Evolutionary conservation across 1,284 basidiomycete genomes (phyloP), one percentile per base, ranked within the genome.

Genomic region (Cryptococcus hybrid): DNA sequence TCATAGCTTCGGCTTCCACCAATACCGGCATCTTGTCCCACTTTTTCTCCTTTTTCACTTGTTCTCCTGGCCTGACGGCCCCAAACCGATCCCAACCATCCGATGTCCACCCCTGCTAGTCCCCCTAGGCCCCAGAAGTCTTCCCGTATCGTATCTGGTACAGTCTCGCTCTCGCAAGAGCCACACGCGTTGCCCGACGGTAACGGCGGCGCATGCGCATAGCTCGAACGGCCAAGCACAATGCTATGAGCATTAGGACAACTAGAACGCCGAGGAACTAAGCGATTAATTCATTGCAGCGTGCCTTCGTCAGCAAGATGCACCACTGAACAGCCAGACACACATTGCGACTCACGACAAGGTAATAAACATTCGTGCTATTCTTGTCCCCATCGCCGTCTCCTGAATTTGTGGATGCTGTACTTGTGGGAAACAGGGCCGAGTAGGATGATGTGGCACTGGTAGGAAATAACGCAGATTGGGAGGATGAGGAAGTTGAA

Each of bases 181-280:
- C 72, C 3, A 70, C 49, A 51, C 73, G 72, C 3, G 69, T 63
- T 2, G 72, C 71, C 11, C 67, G 66, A 8, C 72, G 64, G 56
- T 73, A 74, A 37, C 68, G 66, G 15, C 71, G 54, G 30, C 73
- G 60, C 42, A 71, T 59, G 34, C 69, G 62, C 49, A 69, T 66
- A 2, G 66, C 63, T 36, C 71, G 61, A 15, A 61, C 54, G 9
- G 68, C 67, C 9, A 75, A 52, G 36, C 64, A 64, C 6, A 59
- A 66, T 2, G 71, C 73, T n/a, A 73, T 52, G 11, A 59, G 37
- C 39, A 74, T 58, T 13, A 75, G 60, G 34, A 70, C 57, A 38
- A 73, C 64, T 11, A 75, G 59, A 11, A 74, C 68, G 30, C 68
- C 73, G n/a, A 75, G 68, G 47, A 75, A 71, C 73, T 75, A 59